Evolutionary conservation across 768 basidiomycete species (phyloP), one percentile per base, ranked within the genome.

Genomic region (Tulasnella sp.): DNA sequence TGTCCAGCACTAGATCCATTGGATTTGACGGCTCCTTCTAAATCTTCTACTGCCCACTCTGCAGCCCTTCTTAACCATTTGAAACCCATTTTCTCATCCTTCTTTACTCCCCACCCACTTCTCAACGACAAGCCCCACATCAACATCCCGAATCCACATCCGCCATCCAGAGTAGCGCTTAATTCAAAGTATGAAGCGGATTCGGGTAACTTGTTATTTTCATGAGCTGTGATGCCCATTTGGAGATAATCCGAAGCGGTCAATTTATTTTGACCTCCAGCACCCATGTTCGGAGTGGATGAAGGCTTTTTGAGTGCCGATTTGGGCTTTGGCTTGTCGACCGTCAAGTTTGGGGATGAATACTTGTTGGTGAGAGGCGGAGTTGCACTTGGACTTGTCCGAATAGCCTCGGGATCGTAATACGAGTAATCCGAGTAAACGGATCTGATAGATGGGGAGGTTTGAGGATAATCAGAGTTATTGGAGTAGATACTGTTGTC

Each of bases 121-220:
- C 89, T 70, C 59, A 90, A 67, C 27, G 86, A 70, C 35, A 93
- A 67, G 0, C 89, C 90, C 75, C 83, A 91, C 84, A 93, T 88
- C 53, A 92, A 65, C 87, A 90, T 91, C 15, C 90, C 90, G 3
- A 87, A 78, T 1, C 81, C 82, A 60, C 83, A 89, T 1, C 87
- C 90, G 1, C 88, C 88, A 42, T 54, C 39, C 25, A 40, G 27
- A 37, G 44, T 83, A 9, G 86, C 86, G 40, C 79, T 77, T 65
- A 73, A 74, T 66, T 89, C 85, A 61, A 89, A 88, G 63, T 70
- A 85, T 22, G 63, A 60, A 0, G 83, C 85, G 9, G 81, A 80
- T 58, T 84, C 81, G 39, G 62, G 61, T 4, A 89, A 68, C 37
- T 76, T 70, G 61, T 86, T 80, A 27, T 78, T 75, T 63, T 87